phyloP scores from a whole-genome alignment of 2,329 filamentous ascomycete genomes.

The Diaporthe citriasiana region DNA sequence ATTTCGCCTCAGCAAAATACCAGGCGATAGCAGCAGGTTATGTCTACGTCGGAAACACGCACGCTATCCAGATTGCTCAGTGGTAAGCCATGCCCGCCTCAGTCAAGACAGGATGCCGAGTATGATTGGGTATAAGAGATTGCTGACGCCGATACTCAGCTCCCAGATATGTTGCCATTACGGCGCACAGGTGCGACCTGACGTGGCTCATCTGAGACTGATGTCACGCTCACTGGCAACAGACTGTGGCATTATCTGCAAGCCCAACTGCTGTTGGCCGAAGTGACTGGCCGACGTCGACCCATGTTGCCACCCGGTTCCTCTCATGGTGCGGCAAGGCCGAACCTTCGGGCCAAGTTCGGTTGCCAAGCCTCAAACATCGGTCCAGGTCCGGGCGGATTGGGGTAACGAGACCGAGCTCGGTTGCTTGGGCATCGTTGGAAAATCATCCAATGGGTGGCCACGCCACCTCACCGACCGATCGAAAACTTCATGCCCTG shows the following conservation, averaged over 20 bases:
- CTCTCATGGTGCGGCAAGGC: conserved; percentile 16
- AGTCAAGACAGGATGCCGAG: background rate
- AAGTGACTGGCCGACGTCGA: conserved; percentile 12
- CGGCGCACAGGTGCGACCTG: background rate
- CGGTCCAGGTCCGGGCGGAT: conserved; percentile 19
- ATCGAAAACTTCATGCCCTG: background rate
- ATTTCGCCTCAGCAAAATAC: background rate
- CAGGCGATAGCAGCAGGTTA: background rate
- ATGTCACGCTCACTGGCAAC: background rate
- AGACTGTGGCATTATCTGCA: background rate
- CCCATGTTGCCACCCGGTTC: conserved; percentile 5
- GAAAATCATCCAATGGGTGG: conserved; percentile 13
- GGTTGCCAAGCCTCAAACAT: conserved; percentile 32
- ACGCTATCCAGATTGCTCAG: background rate
- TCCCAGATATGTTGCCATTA: background rate
- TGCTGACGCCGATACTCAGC: background rate
- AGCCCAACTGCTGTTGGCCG: background rate
- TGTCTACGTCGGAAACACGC: background rate
- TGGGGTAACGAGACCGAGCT: conserved; percentile 22
- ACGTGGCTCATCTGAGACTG: conserved; percentile 22
- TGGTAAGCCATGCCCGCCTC: conserved; percentile 7
- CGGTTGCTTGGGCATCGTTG: conserved; percentile 1
- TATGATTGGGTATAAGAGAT: no score
- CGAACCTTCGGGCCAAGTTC: conserved; percentile 30
- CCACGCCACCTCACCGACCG: background rate